A percentile compares a stretch with the other conserved stretches of the same genome.
Conservation (phyloP, 2,329 filamentous ascomycete species). For the Scedosporium dehoogii region DNA sequence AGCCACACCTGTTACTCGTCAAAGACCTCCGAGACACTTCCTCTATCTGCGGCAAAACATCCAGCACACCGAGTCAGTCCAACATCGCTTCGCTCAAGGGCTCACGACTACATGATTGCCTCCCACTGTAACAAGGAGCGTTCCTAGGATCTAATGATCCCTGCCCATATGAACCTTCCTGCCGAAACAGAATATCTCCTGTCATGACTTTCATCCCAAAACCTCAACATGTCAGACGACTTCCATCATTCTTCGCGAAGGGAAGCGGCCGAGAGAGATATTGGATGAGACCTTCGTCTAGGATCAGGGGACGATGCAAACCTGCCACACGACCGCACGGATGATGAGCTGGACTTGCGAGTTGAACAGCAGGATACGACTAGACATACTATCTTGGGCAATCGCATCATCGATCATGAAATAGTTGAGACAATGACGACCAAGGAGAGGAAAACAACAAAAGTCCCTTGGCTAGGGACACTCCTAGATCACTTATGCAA, state of each 20-base stretch:
- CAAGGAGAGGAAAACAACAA: not conserved
- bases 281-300: not conserved
- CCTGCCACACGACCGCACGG: not conserved
- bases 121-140: not conserved
- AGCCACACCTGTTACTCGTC: no score
- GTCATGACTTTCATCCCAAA: not conserved
- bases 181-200: no score
- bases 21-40: no score
- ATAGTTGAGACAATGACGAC: not conserved
- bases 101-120: no score
- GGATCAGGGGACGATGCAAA: constrained; percentile 3
- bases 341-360: not conserved
- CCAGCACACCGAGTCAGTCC: no score
- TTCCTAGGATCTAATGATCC: no score
- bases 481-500: not conserved
- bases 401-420: not conserved
- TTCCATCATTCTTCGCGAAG: not conserved
- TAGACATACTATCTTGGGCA: not conserved
- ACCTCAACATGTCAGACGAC: not conserved
- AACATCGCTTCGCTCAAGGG: no score
- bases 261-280: not conserved
- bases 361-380: not conserved
- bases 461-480: not conserved
- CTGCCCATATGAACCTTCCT: no score
- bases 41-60: no score